These are phyloP conservation scores for Rhodomyrtus tomentosa DNA, from an alignment of 345 rosid species.

Conservation along the genomic window DNA sequence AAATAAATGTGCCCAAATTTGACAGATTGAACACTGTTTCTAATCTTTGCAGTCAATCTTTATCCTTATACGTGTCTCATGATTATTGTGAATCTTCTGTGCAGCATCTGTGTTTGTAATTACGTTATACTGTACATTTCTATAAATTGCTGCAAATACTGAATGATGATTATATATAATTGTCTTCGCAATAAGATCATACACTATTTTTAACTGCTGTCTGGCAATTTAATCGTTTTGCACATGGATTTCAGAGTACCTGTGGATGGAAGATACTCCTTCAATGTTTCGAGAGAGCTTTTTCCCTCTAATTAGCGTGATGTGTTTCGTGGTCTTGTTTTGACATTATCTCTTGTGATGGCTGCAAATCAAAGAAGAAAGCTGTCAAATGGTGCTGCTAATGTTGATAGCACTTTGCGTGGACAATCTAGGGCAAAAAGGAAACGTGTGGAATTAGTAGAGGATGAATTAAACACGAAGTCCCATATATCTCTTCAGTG, in stretches of 20 bases:
- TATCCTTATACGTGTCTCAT: neutral
- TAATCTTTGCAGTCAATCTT: neutral
- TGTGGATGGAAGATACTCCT: neutral
- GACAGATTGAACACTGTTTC: neutral
- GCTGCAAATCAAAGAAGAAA: slow-evolving; percentile 84
- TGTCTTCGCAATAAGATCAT: neutral
- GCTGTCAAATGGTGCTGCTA: slow-evolving; percentile 50
- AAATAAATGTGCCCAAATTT: neutral
- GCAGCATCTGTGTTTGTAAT: neutral
- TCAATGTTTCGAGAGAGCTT: neutral
- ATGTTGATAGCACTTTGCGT: slow-evolving; percentile 36
- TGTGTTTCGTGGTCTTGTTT: neutral
- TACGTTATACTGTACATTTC: neutral
- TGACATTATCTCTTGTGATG: slow-evolving; percentile 33
- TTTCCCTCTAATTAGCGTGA: neutral
- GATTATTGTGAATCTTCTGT: neutral
- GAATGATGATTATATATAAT: neutral
- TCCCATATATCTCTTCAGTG: slow-evolving; percentile 79
- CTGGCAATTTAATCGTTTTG: neutral
- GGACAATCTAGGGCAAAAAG: slow-evolving; percentile 57
- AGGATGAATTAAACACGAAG: slow-evolving; percentile 35
- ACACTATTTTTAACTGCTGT: neutral
- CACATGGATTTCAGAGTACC: neutral
- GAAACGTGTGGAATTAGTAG: slow-evolving; percentile 35
- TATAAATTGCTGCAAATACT: neutral